Conservation (phyloP, 768 basidiomycete species). For the Mycena alexandri region DNA sequence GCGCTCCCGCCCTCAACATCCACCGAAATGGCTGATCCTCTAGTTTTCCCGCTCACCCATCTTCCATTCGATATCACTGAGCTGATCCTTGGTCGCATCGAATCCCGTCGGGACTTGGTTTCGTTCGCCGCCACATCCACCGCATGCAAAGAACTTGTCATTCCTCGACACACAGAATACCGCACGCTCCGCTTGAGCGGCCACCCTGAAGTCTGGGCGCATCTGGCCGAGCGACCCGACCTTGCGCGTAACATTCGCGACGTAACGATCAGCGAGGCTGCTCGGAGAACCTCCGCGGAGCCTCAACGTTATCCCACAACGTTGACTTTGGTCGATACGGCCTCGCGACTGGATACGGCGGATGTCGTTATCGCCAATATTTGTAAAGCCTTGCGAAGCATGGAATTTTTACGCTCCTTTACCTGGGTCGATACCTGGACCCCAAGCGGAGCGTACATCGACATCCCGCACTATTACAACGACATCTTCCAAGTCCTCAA, state of each 20-base stretch:
- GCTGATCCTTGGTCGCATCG: constrained; percentile 16
- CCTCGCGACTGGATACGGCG: neutral
- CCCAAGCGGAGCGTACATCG: neutral
- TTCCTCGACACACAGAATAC: constrained; percentile 45
- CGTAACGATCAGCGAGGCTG: constrained; percentile 20
- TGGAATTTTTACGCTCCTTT: constrained; percentile 26
- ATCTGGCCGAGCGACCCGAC: constrained; percentile 41
- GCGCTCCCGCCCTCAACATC: no score
- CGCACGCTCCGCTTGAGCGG: constrained; percentile 38
- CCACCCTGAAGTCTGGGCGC: constrained; percentile 40
- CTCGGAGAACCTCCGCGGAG: neutral
- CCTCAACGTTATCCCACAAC: constrained; percentile 28
- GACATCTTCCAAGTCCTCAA: constrained; percentile 17
- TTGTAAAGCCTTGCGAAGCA: constrained; percentile 24
- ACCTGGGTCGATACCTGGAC: constrained; percentile 24
- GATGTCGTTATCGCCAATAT: constrained; percentile 17
- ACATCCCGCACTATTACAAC: constrained; percentile 8
- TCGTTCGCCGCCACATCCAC: constrained; percentile 28
- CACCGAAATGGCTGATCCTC: neutral
- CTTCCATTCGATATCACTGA: constrained; percentile 32
- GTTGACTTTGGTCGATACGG: constrained; percentile 13
- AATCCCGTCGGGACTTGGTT: constrained; percentile 25
- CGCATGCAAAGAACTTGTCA: constrained; percentile 36
- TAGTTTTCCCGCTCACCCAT: constrained; percentile 8
- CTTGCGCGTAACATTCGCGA: constrained; percentile 41